A percentile compares a stretch with the other conserved stretches of the same genome.
These are phyloP conservation scores for Leucocoprinus sp. DNA, from an alignment of 768 basidiomycete species.

Conservation along the genomic window DNA sequence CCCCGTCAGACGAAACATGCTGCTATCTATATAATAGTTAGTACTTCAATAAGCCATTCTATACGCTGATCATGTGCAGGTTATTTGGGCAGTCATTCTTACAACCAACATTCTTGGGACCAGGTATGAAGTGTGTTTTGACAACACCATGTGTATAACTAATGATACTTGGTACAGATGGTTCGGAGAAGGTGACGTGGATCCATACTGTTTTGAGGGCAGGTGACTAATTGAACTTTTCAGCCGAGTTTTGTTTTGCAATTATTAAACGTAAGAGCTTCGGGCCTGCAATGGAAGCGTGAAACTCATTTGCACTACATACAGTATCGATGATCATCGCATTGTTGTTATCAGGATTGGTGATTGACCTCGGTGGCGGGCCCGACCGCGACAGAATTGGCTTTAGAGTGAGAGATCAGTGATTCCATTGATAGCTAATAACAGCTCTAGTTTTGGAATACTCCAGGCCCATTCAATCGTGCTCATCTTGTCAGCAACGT, in stretches of 20 bases:
- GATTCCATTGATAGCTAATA: constrained; percentile 14
- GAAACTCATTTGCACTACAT: not conserved
- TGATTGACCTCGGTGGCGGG: constrained; percentile 75
- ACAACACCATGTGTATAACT: too few relatives aligned
- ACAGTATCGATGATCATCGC: constrained; percentile 52
- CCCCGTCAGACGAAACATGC: constrained; percentile 38
- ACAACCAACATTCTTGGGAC: too few relatives aligned
- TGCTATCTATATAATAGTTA: constrained; percentile 44
- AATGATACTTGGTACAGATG: too few relatives aligned
- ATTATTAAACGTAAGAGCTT: constrained; percentile 49
- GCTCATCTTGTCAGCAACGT: constrained; percentile 33
- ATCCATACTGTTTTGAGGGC: not conserved
- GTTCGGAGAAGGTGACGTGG: too few relatives aligned
- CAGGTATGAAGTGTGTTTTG: too few relatives aligned
- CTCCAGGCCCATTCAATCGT: constrained; percentile 55
- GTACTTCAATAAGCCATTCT: too few relatives aligned
- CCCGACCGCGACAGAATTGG: constrained; percentile 60
- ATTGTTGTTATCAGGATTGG: constrained; percentile 53
- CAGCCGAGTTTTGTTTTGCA: constrained; percentile 61
- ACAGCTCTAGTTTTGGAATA: constrained; percentile 47
- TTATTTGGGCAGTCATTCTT: not conserved
- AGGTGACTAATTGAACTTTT: constrained; percentile 21
- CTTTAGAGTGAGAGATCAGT: constrained; percentile 41
- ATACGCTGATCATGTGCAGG: too few relatives aligned
- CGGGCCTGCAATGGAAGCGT: not conserved